phyloP scores from a whole-genome alignment of 805 yeast genomes.

The Zygosaccharomyces bisporus region DNA sequence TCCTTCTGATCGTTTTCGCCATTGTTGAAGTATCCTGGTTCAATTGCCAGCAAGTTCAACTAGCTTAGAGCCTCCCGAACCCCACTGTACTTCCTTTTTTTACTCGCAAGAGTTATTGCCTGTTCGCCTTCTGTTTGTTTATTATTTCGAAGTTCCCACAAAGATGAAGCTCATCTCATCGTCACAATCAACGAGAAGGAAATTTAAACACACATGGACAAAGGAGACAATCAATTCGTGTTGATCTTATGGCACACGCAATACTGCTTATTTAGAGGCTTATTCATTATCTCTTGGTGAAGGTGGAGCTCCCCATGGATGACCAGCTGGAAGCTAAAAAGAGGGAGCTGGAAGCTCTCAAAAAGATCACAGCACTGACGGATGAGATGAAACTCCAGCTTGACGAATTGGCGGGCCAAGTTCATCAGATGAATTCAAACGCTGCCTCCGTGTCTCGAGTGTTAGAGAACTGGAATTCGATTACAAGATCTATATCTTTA shows the following conservation, averaged over 20 bases:
- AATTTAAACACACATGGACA: background rate
- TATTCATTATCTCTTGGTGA: background rate
- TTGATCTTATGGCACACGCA: background rate
- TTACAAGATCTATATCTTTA: conserved; percentile 32
- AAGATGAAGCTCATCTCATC: background rate
- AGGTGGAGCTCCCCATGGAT: conserved; percentile 12
- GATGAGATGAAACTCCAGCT: conserved; percentile 28
- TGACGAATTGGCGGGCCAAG: conserved; percentile 26
- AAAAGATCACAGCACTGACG: conserved; percentile 27
- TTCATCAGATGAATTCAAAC: conserved; percentile 26
- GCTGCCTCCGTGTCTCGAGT: conserved; percentile 28
- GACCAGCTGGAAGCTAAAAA: conserved; percentile 22
- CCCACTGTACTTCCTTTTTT: background rate
- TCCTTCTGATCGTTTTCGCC: conserved; percentile 17
- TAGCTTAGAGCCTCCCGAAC: background rate
- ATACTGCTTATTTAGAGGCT: background rate
- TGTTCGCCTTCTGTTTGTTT: conserved; percentile 6
- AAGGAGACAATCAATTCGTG: background rate
- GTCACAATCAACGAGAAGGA: background rate
- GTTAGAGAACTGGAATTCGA: conserved; percentile 33
- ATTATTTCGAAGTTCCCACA: conserved; percentile 3
- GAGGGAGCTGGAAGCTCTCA: conserved; percentile 28
- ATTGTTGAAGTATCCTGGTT: conserved; percentile 1
- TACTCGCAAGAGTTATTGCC: background rate
- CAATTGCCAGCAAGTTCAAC: conserved; percentile 4